Base-by-base conservation (phyloP, 768 basidiomycete species). In the Leccinum rimulosum region DNA sequence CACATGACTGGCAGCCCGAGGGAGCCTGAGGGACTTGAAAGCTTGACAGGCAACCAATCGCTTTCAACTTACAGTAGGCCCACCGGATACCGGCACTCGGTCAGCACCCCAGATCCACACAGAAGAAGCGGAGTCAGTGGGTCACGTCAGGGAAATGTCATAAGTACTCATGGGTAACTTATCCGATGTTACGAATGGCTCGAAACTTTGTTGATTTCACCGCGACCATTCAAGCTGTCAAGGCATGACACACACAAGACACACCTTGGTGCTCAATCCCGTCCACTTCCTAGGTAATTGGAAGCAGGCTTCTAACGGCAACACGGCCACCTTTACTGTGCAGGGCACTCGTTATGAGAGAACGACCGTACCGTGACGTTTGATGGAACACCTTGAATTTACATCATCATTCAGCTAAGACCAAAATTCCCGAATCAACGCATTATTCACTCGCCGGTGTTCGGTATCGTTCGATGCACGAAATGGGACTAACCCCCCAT, bases 21-120 rank as follows among this genome's bases (percentile, higher is more conserved):
- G 19, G 8, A 35, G 33, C 31, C 31, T 33, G 36, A 17, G 28
- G 19, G 8, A 28, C 7, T 30, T n/a, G 7, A 17, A 17, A 40
- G 17, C n/a, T 38, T 30, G 28, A 9, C 7, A 35, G 28, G 31
- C 19, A 31, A 6, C 30, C 45, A 38, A 47, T 52, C 61, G 33
- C 51, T 30, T 63, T 50, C 14, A 31, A 47, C 22, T 22, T 36
- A 45, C 5, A n/a, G 30, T n/a, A n/a, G 25, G 7, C 33, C 33
- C 36, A 50, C 36, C 52, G 35, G 22, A 30, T 31, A n/a, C 45
- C 50, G 36, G 25, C 43, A 58, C n/a, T 40, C 47, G 52, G 25
- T 52, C 45, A 19, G 36, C 33, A 38, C 19, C 52, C 56, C 45
- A 57, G 40, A 63, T 63, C 49, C 49, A 22, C 35, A 27, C 33